phyloP scores from a whole-genome alignment of 768 basidiomycete species.

The Pluteus cervinus region DNA sequence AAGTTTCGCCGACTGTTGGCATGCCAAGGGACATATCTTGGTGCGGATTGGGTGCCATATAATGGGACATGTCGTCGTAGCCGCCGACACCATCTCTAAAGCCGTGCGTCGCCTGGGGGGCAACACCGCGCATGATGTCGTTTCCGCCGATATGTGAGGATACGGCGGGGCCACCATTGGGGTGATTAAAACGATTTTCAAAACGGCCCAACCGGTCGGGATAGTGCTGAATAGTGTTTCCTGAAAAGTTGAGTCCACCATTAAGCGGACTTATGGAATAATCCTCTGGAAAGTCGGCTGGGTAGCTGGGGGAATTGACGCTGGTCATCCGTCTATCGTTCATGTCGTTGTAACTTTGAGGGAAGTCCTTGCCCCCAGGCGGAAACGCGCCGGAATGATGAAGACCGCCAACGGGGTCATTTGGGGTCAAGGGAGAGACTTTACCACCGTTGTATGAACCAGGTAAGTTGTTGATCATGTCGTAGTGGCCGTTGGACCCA shows the following conservation, averaged over 20 bases:
- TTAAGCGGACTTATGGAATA: conserved; percentile 47
- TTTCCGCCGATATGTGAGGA: conserved; percentile 45
- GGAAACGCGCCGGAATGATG: conserved; percentile 52
- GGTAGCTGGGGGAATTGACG: conserved; percentile 40
- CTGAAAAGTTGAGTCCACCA: conserved; percentile 39
- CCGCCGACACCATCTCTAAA: conserved; percentile 50
- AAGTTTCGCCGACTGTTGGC: conserved; percentile 54
- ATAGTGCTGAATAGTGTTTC: conserved; percentile 50
- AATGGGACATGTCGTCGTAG: conserved; percentile 57
- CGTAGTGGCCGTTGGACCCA: conserved; percentile 49
- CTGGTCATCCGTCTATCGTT: conserved; percentile 53
- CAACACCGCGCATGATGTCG: conserved; percentile 62
- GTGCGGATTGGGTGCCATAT: conserved; percentile 45
- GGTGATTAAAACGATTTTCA: conserved; percentile 46
- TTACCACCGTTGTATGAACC: conserved; percentile 70
- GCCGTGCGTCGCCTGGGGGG: conserved; percentile 64
- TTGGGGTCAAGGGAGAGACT: conserved; percentile 70
- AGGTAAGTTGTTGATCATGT: conserved; percentile 55
- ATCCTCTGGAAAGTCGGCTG: conserved; percentile 59
- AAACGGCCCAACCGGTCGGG: conserved; percentile 54
- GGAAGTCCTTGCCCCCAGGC: conserved; percentile 50
- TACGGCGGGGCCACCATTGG: conserved; percentile 32
- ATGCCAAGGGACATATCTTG: conserved; percentile 57
- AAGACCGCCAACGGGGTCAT: conserved; percentile 52
- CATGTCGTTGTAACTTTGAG: conserved; percentile 51